Percentiles rank a stretch among this genome's conserved stretches.
Conservation (phyloP, 306 rosid genomes). For the Rosa lucieae region DNA sequence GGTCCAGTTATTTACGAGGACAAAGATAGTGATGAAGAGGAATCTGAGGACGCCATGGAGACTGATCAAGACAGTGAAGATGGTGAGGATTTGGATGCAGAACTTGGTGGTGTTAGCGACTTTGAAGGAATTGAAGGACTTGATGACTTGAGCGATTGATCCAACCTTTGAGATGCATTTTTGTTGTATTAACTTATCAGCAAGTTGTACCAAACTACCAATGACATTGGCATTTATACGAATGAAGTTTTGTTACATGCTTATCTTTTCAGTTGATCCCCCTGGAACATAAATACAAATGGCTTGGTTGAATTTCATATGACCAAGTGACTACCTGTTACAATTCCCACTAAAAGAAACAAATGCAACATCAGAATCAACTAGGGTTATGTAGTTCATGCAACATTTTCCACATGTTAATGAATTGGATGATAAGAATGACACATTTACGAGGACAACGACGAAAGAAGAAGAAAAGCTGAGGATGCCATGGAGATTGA, state of each 20-base stretch:
- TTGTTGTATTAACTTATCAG: neutral
- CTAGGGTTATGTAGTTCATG: no score
- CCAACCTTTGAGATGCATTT: neutral
- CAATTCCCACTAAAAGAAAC: neutral
- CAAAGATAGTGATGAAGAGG: slow-evolving; percentile 58
- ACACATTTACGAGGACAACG: neutral
- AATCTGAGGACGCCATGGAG: slow-evolving; percentile 66
- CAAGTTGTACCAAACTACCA: slow-evolving; percentile 4
- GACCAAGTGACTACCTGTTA: neutral
- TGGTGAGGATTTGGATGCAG: slow-evolving; percentile 36
- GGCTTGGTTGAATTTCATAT: neutral
- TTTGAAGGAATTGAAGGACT: slow-evolving; percentile 51
- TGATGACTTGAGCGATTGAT: slow-evolving; percentile 43
- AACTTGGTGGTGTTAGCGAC: slow-evolving; percentile 41
- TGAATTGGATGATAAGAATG: neutral
- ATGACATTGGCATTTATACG: neutral
- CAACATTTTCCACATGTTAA: neutral
- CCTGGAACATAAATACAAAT: neutral
- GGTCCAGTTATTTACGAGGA: slow-evolving; percentile 61
- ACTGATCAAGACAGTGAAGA: slow-evolving; percentile 47
- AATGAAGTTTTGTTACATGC: slow-evolving; percentile 13
- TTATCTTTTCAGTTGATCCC: neutral
- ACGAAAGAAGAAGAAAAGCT: neutral
- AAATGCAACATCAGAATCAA: neutral
- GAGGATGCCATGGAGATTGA: neutral